Base-by-base conservation (phyloP, 2,329 filamentous ascomycete genomes). In the Escovopsis sp. region DNA sequence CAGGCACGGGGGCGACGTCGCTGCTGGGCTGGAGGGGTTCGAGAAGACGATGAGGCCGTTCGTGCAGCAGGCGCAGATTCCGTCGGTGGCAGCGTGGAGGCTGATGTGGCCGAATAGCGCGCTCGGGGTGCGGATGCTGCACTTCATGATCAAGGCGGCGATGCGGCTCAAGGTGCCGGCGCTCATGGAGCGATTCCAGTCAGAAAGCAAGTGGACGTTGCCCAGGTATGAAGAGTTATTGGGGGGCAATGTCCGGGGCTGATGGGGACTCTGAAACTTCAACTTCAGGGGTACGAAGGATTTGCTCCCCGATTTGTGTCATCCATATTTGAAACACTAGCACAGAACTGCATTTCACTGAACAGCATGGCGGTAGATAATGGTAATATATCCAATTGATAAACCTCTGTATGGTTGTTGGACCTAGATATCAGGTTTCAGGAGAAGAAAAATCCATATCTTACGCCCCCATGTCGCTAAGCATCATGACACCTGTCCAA, bases 21-120 rank as follows among this genome's bases (percentile, higher is more conserved):
- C 44, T 3, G 50, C 56, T 4, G 65, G 56, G 4, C 53, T 66
- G 11, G 48, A 50, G 8, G 48, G 47, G 4, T 72, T 71, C 43
- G 64, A 72, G 42, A 38, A 51, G 26, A 52, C 49, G 15, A 61
- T 69, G 47, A 49, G 55, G 5, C 39, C 39, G 15, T 34, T 34
- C 10, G 28, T 40, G 39, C 12, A 33, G 39, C 12, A 40, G 39
- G 9, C 32, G 28, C 39, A 40, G 39, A 18, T 3, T 8, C n/a
- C 34, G 39, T n/a, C 30, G 9, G 2, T 26, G 5, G 39, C 26
- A 12, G 11, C 33, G n/a, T 15, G 8, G 39, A n/a, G 39, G 7
- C 4, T 33, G 6, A 23, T 40, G 39, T 23, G 15, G 39, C 39
- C 39, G 4, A 40, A 26, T 9, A 33, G n/a, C n/a, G 26, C n/a